Evolutionary conservation across 2,329 filamentous ascomycete species (phyloP).

Genomic region (Orbilia quercus): DNA sequence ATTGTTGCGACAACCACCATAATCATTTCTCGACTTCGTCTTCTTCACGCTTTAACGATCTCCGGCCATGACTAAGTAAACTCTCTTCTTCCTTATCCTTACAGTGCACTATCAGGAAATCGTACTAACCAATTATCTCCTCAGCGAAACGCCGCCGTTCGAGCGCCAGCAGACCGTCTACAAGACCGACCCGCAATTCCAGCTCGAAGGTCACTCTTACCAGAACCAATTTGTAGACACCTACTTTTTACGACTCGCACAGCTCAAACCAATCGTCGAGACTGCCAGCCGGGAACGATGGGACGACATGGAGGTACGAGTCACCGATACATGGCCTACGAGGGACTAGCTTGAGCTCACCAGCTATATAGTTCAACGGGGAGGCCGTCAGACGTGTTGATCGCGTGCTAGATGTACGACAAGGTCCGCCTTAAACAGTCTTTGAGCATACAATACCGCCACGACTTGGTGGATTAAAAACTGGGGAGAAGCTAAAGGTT

Average conservation of each 20-base stretch:
- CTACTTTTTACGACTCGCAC: constrained; percentile 91
- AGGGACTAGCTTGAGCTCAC: not conserved
- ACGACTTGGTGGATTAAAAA: not conserved
- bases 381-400: constrained; percentile 82
- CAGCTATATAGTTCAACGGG: constrained; percentile 71
- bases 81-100: not conserved
- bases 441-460: not conserved
- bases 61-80: not conserved
- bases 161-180: constrained; percentile 54
- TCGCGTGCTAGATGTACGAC: constrained; percentile 91
- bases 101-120: not conserved
- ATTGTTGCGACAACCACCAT: no score
- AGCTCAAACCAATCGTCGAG: constrained; percentile 86
- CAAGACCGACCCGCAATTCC: constrained; percentile 56
- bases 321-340: not conserved
- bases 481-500: constrained; percentile 11
- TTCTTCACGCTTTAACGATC: no score
- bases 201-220: constrained; percentile 73
- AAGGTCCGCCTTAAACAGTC: constrained; percentile 66
- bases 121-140: not conserved
- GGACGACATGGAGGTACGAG: constrained; percentile 73
- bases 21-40: no score
- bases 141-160: constrained; percentile 35
- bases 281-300: constrained; percentile 78
- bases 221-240: constrained; percentile 97